A percentile compares a stretch with the other conserved stretches of the same genome.
Evolutionary conservation across 768 basidiomycete species (phyloP).

Genomic region (Rhodocollybia butyracea): DNA sequence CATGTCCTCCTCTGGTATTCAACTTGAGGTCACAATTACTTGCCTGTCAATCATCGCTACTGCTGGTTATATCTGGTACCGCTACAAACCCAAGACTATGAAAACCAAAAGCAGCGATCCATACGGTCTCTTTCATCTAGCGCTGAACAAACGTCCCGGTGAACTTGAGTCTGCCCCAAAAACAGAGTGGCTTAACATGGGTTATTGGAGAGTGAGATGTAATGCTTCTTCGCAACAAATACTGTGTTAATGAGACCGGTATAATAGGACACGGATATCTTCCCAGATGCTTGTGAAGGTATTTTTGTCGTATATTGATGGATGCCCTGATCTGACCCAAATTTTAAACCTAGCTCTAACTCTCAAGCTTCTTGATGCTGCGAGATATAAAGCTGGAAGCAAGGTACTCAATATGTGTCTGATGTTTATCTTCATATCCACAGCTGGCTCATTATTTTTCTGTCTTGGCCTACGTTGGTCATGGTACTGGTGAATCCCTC

Average conservation of each 20-base stretch:
- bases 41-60: not conserved
- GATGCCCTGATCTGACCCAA: not conserved
- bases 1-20: too few relatives aligned
- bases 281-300: constrained; percentile 65
- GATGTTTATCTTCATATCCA: constrained; percentile 1
- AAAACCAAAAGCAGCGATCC: constrained; percentile 34
- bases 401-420: constrained; percentile 48
- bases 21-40: too few relatives aligned
- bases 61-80: not conserved
- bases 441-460: not conserved
- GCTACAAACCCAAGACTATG: not conserved
- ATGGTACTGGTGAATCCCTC: constrained; percentile 67
- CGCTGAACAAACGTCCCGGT: constrained; percentile 42
- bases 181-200: constrained; percentile 75
- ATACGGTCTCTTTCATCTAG: constrained; percentile 57
- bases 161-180: constrained; percentile 30
- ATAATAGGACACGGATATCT: constrained; percentile 40
- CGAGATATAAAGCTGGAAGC: constrained; percentile 35
- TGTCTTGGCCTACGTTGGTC: constrained; percentile 52
- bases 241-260: not conserved
- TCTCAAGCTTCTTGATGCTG: constrained; percentile 42
- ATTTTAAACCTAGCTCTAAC: constrained; percentile 40
- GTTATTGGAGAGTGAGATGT: constrained; percentile 64
- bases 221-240: not conserved
- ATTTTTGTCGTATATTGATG: not conserved